Percentiles rank a stretch among this genome's conserved stretches.
These are phyloP conservation scores for Aethionema arabicum DNA, from an alignment of 345 rosid species.

Conservation along the genomic window DNA sequence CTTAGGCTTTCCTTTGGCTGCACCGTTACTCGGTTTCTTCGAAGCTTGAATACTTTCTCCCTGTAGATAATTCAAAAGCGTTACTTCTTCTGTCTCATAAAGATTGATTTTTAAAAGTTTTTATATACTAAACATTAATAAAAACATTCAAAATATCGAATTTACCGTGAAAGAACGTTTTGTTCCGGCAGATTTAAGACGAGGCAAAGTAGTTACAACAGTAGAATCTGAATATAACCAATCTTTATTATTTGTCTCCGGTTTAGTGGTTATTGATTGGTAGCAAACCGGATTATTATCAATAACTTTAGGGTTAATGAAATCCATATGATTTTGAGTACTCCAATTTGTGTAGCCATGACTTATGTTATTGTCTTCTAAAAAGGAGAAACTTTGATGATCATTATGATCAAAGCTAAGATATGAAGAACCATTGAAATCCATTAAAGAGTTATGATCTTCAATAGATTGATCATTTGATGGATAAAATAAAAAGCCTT, in stretches of 20 bases:
- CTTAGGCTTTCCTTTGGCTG: slow-evolving; percentile 49
- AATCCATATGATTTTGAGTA: slow-evolving; percentile 46
- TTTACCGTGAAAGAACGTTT: slow-evolving; percentile 63
- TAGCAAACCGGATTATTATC: slow-evolving; percentile 41
- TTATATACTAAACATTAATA: no score
- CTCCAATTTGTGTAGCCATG: slow-evolving; percentile 35
- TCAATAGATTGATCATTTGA: slow-evolving; percentile 30
- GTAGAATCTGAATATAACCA: slow-evolving; percentile 66
- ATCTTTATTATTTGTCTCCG: slow-evolving; percentile 38
- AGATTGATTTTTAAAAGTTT: no score
- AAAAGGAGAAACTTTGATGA: slow-evolving; percentile 33
- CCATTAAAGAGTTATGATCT: slow-evolving; percentile 60
- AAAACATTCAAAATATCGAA: not conserved
- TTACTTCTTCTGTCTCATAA: not conserved
- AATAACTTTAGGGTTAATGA: slow-evolving; percentile 41
- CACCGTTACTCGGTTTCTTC: slow-evolving; percentile 56
- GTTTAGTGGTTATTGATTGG: slow-evolving; percentile 42
- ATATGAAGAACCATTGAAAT: slow-evolving; percentile 71
- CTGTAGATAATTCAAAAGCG: slow-evolving; percentile 29
- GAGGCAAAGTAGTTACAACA: slow-evolving; percentile 39
- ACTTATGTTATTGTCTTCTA: slow-evolving; percentile 33
- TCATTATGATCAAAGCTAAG: slow-evolving; percentile 63
- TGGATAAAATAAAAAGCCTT: slow-evolving; percentile 43
- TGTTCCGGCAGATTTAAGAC: slow-evolving; percentile 39
- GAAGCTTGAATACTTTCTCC: slow-evolving; percentile 48